Percentiles rank a stretch among this genome's conserved stretches.
phyloP scores from a whole-genome alignment of 208 protist genomes.

The Leishmania tropica region DNA sequence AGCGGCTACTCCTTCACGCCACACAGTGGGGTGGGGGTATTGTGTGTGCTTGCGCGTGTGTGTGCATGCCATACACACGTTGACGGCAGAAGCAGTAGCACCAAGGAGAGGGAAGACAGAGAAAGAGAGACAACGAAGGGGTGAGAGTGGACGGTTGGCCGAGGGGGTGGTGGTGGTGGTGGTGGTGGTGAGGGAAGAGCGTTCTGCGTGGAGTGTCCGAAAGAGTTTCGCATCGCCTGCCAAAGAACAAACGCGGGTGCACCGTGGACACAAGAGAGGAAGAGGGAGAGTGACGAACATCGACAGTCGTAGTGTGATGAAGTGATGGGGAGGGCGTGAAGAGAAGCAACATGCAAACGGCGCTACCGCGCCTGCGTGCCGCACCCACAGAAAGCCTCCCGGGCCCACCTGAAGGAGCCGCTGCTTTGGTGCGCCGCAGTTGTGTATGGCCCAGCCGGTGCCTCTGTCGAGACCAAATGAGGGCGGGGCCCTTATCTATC shows the following conservation, averaged over 20 bases:
- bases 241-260: background rate
- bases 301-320: background rate
- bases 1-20: background rate
- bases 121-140: background rate
- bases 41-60: background rate
- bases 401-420: background rate
- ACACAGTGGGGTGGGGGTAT: background rate
- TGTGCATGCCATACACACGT: background rate
- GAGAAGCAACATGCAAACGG: constrained; percentile 1
- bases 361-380: background rate
- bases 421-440: background rate
- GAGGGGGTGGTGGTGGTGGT: no score
- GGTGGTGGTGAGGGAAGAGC: no score
- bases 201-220: no score
- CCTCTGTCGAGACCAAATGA: background rate
- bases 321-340: constrained; percentile 5
- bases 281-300: background rate
- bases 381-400: background rate
- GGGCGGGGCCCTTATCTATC: background rate
- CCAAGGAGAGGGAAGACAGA: background rate
- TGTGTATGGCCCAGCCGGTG: background rate
- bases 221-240: no score
- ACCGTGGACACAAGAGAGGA: constrained; percentile 2
- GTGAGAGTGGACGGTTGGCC: background rate
- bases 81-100: background rate